These are phyloP conservation scores for Iberis pinnata DNA, from an alignment of 345 rosid genomes.

Conservation along the genomic window DNA sequence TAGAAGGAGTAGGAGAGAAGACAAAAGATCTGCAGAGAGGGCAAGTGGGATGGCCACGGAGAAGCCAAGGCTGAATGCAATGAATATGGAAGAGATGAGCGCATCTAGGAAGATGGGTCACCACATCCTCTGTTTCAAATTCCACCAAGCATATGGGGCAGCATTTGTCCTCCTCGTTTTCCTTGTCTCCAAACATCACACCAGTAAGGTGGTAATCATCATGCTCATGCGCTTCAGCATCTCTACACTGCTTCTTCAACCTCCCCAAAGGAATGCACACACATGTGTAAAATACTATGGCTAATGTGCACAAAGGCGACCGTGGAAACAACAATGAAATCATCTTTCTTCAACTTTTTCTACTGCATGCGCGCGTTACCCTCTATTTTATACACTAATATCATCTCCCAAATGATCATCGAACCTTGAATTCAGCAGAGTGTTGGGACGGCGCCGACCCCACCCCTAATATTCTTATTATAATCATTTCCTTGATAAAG, in stretches of 20 bases:
- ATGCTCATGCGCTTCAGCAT: not conserved
- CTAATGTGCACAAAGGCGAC: slow-evolving; percentile 40
- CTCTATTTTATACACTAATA: slow-evolving; percentile 18
- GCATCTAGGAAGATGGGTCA: slow-evolving; percentile 50
- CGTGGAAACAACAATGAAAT: slow-evolving; percentile 38
- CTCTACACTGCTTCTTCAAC: slow-evolving; percentile 7
- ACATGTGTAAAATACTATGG: slow-evolving; percentile 48
- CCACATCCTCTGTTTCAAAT: slow-evolving; percentile 42
- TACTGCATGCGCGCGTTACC: slow-evolving; percentile 7
- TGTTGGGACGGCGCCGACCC: slow-evolving; percentile 69
- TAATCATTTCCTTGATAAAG: slow-evolving; percentile 16
- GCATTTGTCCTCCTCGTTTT: slow-evolving; percentile 30
- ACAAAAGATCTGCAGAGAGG: slow-evolving; percentile 66
- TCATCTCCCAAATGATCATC: slow-evolving; percentile 6
- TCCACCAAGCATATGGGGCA: slow-evolving; percentile 62
- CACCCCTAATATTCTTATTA: slow-evolving; percentile 25
- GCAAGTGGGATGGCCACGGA: slow-evolving; percentile 53
- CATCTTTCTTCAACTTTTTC: slow-evolving; percentile 34
- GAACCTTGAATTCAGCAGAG: slow-evolving; percentile 24
- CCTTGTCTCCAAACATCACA: slow-evolving; percentile 35
- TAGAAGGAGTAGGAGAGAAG: slow-evolving; percentile 16
- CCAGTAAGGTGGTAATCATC: slow-evolving; percentile 24
- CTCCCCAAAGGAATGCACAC: slow-evolving; percentile 43
- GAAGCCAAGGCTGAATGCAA: slow-evolving; percentile 60
- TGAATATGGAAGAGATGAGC: slow-evolving; percentile 54